These are phyloP conservation scores for Alternaria infectoria DNA, from an alignment of 2,329 filamentous ascomycete genomes.

Conservation along the genomic window DNA sequence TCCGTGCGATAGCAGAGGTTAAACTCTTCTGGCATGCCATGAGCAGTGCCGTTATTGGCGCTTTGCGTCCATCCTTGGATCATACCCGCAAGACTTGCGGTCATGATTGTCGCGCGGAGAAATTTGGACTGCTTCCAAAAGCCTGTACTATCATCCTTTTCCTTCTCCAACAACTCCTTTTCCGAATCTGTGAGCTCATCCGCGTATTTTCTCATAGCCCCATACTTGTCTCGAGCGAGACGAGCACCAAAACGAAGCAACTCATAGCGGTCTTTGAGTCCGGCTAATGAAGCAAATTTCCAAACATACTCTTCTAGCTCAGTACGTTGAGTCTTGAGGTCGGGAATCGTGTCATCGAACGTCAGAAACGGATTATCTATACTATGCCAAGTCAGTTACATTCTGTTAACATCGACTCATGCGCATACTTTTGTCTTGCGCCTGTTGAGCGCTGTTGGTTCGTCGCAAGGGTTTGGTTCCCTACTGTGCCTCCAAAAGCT, in stretches of 20 bases:
- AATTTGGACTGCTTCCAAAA: conserved; percentile 35
- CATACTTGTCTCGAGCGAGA: conserved; percentile 28
- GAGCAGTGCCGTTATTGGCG: conserved; percentile 24
- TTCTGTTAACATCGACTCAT: neutral
- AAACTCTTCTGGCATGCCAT: conserved; percentile 27
- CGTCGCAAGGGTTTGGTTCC: neutral
- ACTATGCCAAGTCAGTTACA: neutral
- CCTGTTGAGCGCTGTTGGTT: conserved; percentile 5
- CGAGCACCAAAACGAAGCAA: conserved; percentile 27
- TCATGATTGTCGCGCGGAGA: conserved; percentile 28
- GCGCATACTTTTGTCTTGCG: conserved; percentile 15
- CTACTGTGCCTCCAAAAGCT: neutral
- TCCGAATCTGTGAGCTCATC: conserved; percentile 23
- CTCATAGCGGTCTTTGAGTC: conserved; percentile 23
- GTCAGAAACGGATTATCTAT: conserved; percentile 30
- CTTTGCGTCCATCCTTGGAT: conserved; percentile 32
- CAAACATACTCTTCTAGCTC: conserved; percentile 29
- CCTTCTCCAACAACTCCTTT: conserved; percentile 14
- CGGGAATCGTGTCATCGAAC: conserved; percentile 21
- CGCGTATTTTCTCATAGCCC: conserved; percentile 21
- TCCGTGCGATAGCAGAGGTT: conserved; percentile 5
- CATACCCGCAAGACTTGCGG: conserved; percentile 25
- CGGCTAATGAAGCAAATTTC: conserved; percentile 15
- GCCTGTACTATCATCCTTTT: conserved; percentile 18
- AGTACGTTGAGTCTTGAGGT: conserved; percentile 12